Evolutionary conservation across 1,284 basidiomycete species (phyloP).

Genomic region (Neolentinus lepideus): DNA sequence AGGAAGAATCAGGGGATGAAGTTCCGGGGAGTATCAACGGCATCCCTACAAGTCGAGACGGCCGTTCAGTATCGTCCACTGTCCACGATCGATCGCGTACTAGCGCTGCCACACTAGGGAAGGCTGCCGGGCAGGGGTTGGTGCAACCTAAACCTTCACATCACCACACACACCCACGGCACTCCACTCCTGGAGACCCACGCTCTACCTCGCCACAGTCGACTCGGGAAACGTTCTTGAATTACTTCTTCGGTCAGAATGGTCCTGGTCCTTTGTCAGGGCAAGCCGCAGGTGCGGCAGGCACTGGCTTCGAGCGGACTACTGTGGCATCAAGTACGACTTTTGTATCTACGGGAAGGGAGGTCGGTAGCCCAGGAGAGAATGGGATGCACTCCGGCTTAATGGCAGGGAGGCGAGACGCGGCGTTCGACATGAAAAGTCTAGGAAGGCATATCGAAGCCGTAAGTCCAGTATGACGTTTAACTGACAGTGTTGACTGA

Average conservation of each 20-base stretch:
- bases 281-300: slow-evolving; percentile 20
- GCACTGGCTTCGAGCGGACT: slow-evolving; percentile 10
- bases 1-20: slow-evolving; percentile 50
- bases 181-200: slow-evolving; percentile 13
- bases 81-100: slow-evolving; percentile 63
- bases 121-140: slow-evolving; percentile 6
- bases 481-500: slow-evolving; percentile 2
- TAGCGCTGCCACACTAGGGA: slow-evolving; percentile 10
- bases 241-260: slow-evolving; percentile 92
- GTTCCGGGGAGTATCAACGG: slow-evolving; percentile 39
- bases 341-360: slow-evolving; percentile 48
- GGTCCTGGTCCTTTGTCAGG: slow-evolving; percentile 58
- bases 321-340: not conserved
- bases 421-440: slow-evolving; percentile 98
- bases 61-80: slow-evolving; percentile 76
- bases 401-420: slow-evolving; percentile 67
- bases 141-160: slow-evolving; percentile 20
- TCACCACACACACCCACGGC: slow-evolving; percentile 25
- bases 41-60: slow-evolving; percentile 40
- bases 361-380: slow-evolving; percentile 45
- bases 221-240: slow-evolving; percentile 86
- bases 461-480: slow-evolving; percentile 42
- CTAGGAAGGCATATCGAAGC: slow-evolving; percentile 94
- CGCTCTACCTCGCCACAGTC: slow-evolving; percentile 23
- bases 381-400: slow-evolving; percentile 44